Base-by-base conservation (phyloP, 345 rosid species). In the Populus davidiana region DNA sequence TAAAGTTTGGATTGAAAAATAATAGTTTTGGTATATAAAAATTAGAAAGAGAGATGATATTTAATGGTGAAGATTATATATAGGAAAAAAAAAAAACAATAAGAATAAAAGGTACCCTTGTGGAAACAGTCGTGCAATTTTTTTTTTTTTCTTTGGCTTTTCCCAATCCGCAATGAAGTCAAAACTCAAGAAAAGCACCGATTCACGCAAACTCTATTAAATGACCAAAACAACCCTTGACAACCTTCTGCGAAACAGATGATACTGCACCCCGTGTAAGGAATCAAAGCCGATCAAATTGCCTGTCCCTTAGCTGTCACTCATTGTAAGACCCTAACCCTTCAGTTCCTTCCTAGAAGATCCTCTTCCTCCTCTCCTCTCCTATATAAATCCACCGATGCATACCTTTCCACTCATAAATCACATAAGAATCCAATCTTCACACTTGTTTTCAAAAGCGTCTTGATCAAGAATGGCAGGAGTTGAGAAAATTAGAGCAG, bases 301-400 rank as follows among this genome's bases (percentile, higher is more conserved):
- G 6, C 8, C 86, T 87, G 88, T 86, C 54, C 17, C 82, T 85
- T 76, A 84, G 93, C 83, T 92, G 94, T 72, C 91, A 66, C 72
- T 85, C 80, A 75, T 84, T 78, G 82, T 0, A 0, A 11, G 31
- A n/a, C 49, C 50, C 6, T 68, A 36, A 39, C 31, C 79, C 84
- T 49, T 83, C 8, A 16, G 50, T 20, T 79, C 91, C 84, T 89
- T 90, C 88, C 85, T 74, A 87, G 96, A 87, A 91, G 78, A 82
- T 75, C 83, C 87, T 38, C 62, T 50, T 31, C 27, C 27, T 13
- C 25, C 29, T n/a, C 39, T 38, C 67, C 23, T 6, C 25, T 35
- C 43, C 67, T 33, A 3, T 21, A 43, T 52, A 39, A 11, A 68
- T 38, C 18, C 71, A n/a, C 33, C 23, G 3, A 59, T 59, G 25